Percentiles rank a stretch among this genome's conserved stretches.
These are phyloP conservation scores for Murraya paniculata DNA, from an alignment of 345 rosid species.

Conservation along the genomic window DNA sequence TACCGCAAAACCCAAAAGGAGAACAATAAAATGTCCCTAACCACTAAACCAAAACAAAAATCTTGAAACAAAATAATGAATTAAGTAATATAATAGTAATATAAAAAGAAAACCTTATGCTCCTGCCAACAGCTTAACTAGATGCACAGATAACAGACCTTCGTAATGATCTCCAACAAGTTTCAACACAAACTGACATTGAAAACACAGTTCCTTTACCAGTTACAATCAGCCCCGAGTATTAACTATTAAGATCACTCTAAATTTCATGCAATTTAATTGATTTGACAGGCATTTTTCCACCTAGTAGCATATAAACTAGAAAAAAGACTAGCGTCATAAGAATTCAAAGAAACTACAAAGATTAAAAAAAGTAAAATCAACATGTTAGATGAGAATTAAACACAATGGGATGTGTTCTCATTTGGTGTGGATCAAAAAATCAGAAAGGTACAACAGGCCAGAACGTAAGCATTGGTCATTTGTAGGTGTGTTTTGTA, in stretches of 20 bases:
- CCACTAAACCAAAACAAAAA: too few species aligned
- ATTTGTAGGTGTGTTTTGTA: background rate
- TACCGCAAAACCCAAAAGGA: too few species aligned
- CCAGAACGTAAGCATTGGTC: conserved; percentile 11
- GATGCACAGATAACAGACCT: too few species aligned
- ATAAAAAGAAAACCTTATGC: background rate
- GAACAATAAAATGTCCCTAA: too few species aligned
- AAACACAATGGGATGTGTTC: conserved; percentile 30
- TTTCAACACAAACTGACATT: background rate
- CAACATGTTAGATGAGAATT: background rate
- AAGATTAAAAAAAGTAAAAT: background rate
- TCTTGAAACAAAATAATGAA: too few species aligned
- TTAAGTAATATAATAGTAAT: too few species aligned
- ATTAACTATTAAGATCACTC: background rate
- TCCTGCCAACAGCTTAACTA: background rate
- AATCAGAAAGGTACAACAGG: conserved; percentile 9
- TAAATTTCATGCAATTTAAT: background rate
- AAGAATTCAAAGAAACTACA: conserved; percentile 3
- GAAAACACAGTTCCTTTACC: background rate
- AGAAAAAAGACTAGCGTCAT: background rate
- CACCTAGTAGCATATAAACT: background rate
- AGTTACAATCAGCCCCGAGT: background rate
- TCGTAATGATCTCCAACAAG: background rate
- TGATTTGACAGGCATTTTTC: background rate
- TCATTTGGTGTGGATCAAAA: conserved; percentile 32